Evolutionary conservation across 2,329 filamentous ascomycete genomes (phyloP).

Genomic region (Fusarium hainanense): DNA sequence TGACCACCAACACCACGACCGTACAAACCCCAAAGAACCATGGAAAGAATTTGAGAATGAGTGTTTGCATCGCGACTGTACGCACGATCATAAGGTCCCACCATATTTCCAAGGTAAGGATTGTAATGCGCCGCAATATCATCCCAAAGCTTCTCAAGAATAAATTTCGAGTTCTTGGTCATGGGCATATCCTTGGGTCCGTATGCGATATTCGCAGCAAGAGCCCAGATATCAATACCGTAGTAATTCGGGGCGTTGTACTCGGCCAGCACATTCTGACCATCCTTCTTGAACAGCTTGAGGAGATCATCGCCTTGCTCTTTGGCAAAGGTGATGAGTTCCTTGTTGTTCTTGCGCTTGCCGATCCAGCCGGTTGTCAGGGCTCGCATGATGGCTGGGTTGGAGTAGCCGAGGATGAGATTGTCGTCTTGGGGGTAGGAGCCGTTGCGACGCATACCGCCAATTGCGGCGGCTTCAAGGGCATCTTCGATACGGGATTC

Average conservation of each 20-base stretch:
- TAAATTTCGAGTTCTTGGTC: slow-evolving; percentile 16
- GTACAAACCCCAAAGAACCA: slow-evolving; percentile 17
- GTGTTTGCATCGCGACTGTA: slow-evolving; percentile 42
- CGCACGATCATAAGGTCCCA: slow-evolving; percentile 39
- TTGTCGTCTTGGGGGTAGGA: slow-evolving; percentile 7
- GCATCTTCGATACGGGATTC: slow-evolving; percentile 15
- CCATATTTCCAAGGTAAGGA: slow-evolving; percentile 39
- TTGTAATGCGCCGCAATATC: slow-evolving; percentile 39
- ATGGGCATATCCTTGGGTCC: slow-evolving; percentile 17
- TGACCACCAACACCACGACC: slow-evolving; percentile 8
- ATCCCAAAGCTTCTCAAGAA: slow-evolving; percentile 36
- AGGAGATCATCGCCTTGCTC: slow-evolving; percentile 48
- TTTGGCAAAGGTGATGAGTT: slow-evolving; percentile 52
- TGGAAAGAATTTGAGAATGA: slow-evolving; percentile 18
- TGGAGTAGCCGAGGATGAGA: slow-evolving; percentile 52
- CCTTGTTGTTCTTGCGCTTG: slow-evolving; percentile 51
- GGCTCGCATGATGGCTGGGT: slow-evolving; percentile 56
- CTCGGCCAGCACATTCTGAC: neutral
- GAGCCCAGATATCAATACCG: slow-evolving; percentile 19
- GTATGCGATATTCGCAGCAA: slow-evolving; percentile 12
- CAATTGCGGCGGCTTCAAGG: slow-evolving; percentile 8
- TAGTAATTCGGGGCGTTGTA: slow-evolving; percentile 20
- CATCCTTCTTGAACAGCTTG: slow-evolving; percentile 44
- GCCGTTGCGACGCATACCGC: slow-evolving; percentile 21
- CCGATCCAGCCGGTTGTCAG: slow-evolving; percentile 57